Base-by-base conservation (phyloP, 108 stramenopile species). In the Ochromonas danica region DNA sequence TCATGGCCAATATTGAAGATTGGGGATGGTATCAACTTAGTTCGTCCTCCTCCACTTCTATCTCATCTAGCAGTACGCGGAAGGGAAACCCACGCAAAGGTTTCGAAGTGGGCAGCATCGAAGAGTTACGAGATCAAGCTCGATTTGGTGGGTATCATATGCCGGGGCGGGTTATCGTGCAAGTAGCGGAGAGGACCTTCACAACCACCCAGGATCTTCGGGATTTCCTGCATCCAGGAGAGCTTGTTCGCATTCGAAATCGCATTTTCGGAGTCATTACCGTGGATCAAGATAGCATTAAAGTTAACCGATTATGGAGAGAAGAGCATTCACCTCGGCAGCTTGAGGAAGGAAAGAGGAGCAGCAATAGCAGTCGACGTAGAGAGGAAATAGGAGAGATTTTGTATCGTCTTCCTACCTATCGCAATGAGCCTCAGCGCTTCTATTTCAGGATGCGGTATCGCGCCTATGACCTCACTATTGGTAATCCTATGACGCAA, bases 51-150 rank as follows among this genome's bases (percentile, higher is more conserved):
- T 51, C 6, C 22, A 51, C 22, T 51, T 14, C 22, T 51, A 22
- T 51, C 22, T 51, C 45, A 51, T n/a, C n/a, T n/a, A n/a, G n/a
- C n/a, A 22, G 14, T 14, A 70, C 39, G 22, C 67, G 67, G 42
- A 81, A 81, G 80, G 61, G 60, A 35, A 71, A 17, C 1, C 81
- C 81, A 31, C 61, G 43, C 41, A 41, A 51, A 38, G 81, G 81
- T 42, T 82, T 82, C 77, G 40, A 78, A 28, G 81, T 82, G n/a
- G 81, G 81, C 1, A 74, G 25, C n/a, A 43, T 67, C 42, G 81
- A 78, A 10, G 81, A 82, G 39, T 40, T 82, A 27, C 1, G 3
- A 17, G 81, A 78, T 38, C 81, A 82, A 70, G 81, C 78, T 28
- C 38, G 0, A 30, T 36, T 51, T 31, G 81, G 81, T 39, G 81